Percentiles rank a stretch among this genome's conserved stretches.
These are phyloP conservation scores for Austroboletus eburneus DNA, from an alignment of 768 basidiomycete species.

Conservation along the genomic window DNA sequence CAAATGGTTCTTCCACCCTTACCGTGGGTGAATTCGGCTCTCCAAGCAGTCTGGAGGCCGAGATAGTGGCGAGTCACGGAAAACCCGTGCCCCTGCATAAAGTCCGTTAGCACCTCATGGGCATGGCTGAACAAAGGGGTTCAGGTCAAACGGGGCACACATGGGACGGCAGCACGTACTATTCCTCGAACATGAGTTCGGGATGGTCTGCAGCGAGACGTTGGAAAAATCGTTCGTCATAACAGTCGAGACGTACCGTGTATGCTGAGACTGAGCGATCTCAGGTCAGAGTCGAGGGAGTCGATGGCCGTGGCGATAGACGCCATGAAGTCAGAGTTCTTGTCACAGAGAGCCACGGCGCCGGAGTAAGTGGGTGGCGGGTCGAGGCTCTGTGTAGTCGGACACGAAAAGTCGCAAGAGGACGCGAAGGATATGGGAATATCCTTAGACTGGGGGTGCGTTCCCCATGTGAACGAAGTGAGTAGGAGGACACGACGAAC, in stretches of 20 bases:
- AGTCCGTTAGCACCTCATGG: slow-evolving; percentile 62
- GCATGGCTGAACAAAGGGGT: slow-evolving; percentile 48
- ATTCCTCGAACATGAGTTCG: slow-evolving; percentile 63
- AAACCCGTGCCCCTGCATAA: slow-evolving; percentile 67
- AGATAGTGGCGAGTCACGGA: slow-evolving; percentile 67
- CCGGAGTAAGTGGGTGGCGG: slow-evolving; percentile 42
- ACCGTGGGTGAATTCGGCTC: slow-evolving; percentile 63
- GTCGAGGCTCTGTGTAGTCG: slow-evolving; percentile 20
- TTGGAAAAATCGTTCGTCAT: background rate
- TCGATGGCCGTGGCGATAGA: slow-evolving; percentile 56
- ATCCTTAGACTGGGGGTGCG: slow-evolving; percentile 1
- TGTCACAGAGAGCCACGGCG: slow-evolving; percentile 10
- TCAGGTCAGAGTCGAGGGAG: slow-evolving; percentile 47
- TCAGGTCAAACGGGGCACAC: slow-evolving; percentile 9
- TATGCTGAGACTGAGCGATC: slow-evolving; percentile 64
- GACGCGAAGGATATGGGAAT: slow-evolving; percentile 35
- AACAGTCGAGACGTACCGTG: slow-evolving; percentile 47
- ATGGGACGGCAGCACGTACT: slow-evolving; percentile 33
- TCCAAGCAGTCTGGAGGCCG: slow-evolving; percentile 72
- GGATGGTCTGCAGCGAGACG: slow-evolving; percentile 50
- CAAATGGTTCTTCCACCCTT: slow-evolving; percentile 63
- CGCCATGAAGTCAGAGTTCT: slow-evolving; percentile 37
- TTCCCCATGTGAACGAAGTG: slow-evolving; percentile 5
- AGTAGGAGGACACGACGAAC: slow-evolving; percentile 12
- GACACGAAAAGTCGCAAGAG: slow-evolving; percentile 40